A percentile compares a stretch with the other conserved stretches of the same genome.
These are phyloP conservation scores for Fusarium sp. DNA, from an alignment of 2,329 filamentous ascomycete genomes.

Conservation along the genomic window DNA sequence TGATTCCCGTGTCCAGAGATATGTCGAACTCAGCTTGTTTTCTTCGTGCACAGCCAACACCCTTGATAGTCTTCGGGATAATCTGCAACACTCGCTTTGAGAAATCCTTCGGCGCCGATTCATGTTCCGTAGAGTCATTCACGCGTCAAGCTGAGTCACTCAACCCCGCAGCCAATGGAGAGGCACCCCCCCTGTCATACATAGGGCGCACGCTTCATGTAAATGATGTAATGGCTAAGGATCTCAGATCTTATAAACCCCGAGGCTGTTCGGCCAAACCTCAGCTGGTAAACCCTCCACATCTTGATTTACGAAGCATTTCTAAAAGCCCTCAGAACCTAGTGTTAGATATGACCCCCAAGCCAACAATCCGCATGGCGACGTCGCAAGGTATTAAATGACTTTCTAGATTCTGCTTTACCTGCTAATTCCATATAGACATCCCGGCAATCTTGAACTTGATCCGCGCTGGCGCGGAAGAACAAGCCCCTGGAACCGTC, in stretches of 20 bases:
- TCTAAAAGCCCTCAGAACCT: no score
- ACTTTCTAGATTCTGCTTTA: no score
- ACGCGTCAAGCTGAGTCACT: not conserved
- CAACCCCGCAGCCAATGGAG: not conserved
- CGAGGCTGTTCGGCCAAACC: no score
- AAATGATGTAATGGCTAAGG: no score
- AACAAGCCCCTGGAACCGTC: constrained; percentile 1
- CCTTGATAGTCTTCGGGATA: no score
- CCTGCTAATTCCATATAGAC: not conserved
- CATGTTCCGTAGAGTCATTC: not conserved
- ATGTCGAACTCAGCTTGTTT: no score
- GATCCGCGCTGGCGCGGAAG: not conserved
- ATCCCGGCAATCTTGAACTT: not conserved
- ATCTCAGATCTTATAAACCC: no score
- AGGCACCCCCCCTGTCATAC: not conserved
- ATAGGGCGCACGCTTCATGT: not conserved
- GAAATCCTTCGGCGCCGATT: not conserved
- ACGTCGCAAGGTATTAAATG: not conserved
- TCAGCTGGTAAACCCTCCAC: no score
- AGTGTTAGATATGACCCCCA: not conserved
- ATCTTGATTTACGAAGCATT: not conserved
- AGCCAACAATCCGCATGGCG: not conserved
- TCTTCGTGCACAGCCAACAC: no score
- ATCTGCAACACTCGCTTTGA: no score
- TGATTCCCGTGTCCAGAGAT: no score